A percentile compares a stretch with the other conserved stretches of the same genome.
Conservation (phyloP, 257 asterid genomes). For the Fraxinus americana region DNA sequence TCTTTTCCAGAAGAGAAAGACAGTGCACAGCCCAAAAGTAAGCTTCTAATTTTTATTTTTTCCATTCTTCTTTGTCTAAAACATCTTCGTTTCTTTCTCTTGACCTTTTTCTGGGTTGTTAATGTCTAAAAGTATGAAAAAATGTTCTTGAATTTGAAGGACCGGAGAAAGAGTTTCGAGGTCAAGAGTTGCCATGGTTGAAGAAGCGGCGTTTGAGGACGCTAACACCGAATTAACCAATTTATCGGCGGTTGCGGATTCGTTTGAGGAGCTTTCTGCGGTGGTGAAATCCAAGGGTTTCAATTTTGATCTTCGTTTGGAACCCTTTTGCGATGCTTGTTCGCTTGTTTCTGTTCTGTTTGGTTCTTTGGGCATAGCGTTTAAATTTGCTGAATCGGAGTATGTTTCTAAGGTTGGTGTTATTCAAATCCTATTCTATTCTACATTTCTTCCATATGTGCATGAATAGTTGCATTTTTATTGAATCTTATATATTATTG, state of each 20-base stretch:
- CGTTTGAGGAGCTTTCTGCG: slow-evolving; percentile 76
- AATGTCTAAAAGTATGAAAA: background rate
- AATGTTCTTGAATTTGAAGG: slow-evolving; percentile 50
- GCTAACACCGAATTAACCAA: slow-evolving; percentile 48
- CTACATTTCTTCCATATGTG: background rate
- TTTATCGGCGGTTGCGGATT: slow-evolving; percentile 72
- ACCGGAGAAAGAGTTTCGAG: slow-evolving; percentile 24
- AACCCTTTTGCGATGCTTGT: slow-evolving; percentile 79
- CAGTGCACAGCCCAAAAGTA: slow-evolving; percentile 40
- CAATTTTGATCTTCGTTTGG: slow-evolving; percentile 63
- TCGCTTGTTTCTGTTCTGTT: slow-evolving; percentile 90
- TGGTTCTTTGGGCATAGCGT: slow-evolving; percentile 84
- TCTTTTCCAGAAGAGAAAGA: slow-evolving; percentile 42
- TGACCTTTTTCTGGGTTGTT: background rate
- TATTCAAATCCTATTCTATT: background rate
- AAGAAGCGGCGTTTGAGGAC: slow-evolving; percentile 51
- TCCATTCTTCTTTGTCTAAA: background rate
- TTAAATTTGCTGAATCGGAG: slow-evolving; percentile 90
- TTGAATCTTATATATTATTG: background rate
- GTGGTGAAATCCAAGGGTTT: slow-evolving; percentile 47
- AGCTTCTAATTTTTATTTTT: slow-evolving; percentile 5
- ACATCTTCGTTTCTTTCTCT: background rate
- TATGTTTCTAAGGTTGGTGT: slow-evolving; percentile 70
- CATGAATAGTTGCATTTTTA: background rate
- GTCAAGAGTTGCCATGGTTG: slow-evolving; percentile 38